Conservation (phyloP, 768 basidiomycete genomes). For the Amylocystis lapponica region DNA sequence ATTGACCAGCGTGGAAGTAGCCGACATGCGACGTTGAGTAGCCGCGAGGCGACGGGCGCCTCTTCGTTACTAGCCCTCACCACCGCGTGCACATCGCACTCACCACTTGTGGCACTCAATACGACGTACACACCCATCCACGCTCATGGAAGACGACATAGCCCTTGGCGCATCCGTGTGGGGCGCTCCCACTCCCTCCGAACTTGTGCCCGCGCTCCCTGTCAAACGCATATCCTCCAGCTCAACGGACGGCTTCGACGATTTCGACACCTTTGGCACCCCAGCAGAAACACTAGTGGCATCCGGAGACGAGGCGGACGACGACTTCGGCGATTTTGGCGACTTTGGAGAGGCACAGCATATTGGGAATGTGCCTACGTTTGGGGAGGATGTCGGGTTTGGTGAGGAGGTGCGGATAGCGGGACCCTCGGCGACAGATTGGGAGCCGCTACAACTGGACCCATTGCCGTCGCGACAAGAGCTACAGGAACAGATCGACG, state of each 20-base stretch:
- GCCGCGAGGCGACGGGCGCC: neutral
- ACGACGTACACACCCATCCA: neutral
- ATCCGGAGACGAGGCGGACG: constrained; percentile 42
- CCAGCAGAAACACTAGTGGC: constrained; percentile 36
- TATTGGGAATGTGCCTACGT: constrained; percentile 28
- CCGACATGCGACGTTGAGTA: neutral
- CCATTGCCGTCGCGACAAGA: constrained; percentile 55
- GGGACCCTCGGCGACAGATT: constrained; percentile 38
- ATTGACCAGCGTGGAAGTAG: neutral
- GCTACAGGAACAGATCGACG: constrained; percentile 57
- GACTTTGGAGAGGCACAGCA: constrained; percentile 66
- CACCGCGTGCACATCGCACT: too few species aligned
- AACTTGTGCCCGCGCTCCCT: constrained; percentile 13
- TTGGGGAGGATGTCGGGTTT: constrained; percentile 28
- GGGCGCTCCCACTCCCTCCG: constrained; percentile 41
- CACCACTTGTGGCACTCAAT: constrained; percentile 3
- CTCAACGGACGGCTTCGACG: constrained; percentile 32
- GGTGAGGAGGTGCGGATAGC: constrained; percentile 34
- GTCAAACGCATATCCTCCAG: constrained; percentile 19
- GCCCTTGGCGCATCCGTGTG: constrained; percentile 71
- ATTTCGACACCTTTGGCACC: constrained; percentile 56
- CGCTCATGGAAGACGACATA: constrained; percentile 64
- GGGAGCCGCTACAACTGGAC: constrained; percentile 61
- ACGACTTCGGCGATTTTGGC: constrained; percentile 84
- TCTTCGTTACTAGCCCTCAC: too few species aligned